These are phyloP conservation scores for Phytophthora capsici DNA, from an alignment of 352 stramenopile species.

Conservation along the genomic window DNA sequence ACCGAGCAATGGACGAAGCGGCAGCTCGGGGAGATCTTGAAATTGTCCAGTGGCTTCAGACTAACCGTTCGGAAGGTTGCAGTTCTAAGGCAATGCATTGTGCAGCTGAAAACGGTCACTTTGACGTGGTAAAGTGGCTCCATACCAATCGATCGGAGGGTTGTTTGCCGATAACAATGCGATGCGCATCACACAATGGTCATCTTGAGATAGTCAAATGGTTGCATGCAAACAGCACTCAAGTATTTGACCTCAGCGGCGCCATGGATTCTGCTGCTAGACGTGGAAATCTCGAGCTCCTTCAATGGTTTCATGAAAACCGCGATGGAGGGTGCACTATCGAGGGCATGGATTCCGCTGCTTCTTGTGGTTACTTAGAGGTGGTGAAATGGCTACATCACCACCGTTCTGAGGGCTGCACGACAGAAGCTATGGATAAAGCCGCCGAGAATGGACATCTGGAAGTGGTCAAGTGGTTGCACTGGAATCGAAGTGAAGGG, in stretches of 20 bases:
- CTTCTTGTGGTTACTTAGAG: neutral
- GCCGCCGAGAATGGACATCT: conserved; percentile 1
- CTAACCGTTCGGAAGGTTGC: neutral
- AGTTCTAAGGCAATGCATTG: neutral
- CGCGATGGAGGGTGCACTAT: neutral
- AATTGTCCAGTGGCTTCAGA: neutral
- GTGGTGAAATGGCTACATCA: conserved; percentile 9
- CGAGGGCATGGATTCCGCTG: neutral
- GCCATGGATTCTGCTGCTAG: neutral
- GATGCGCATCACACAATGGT: neutral
- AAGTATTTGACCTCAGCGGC: neutral
- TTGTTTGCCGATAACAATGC: neutral
- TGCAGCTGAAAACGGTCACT: neutral
- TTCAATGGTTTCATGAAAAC: neutral
- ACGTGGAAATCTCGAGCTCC: too few species aligned
- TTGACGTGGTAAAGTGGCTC: conserved; percentile 7
- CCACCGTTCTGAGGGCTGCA: conserved; percentile 3
- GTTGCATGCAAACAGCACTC: conserved; percentile 1
- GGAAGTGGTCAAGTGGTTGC: conserved; percentile 12
- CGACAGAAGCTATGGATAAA: conserved; percentile 6
- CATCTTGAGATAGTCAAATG: conserved; percentile 2
- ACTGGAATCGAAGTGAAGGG: conserved; percentile 10
- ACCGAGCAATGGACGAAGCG: neutral
- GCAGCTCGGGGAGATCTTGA: neutral
- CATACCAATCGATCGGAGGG: conserved; percentile 3